Percentiles rank a stretch among this genome's conserved stretches.
Conservation (phyloP, 2,329 filamentous ascomycete species). For the Colletotrichum magnum region DNA sequence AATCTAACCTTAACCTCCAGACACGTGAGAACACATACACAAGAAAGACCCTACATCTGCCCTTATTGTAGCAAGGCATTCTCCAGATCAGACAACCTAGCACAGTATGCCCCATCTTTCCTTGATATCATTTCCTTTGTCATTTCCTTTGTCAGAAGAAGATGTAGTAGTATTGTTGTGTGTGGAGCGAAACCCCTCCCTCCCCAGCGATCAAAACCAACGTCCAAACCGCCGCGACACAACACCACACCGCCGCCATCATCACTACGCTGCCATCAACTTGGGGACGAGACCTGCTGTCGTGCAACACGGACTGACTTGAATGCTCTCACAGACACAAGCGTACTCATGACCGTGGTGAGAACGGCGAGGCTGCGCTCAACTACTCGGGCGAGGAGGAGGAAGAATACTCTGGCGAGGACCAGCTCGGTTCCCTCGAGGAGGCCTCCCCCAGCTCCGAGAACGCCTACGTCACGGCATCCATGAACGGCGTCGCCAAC, state of each 20-base stretch:
- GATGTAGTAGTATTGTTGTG: constrained; percentile 47
- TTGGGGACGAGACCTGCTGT: constrained; percentile 8
- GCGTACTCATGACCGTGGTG: constrained; percentile 76
- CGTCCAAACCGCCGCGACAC: constrained; percentile 51
- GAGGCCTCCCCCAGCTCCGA: constrained; percentile 83
- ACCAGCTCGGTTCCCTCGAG: constrained; percentile 84
- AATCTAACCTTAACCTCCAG: constrained; percentile 72
- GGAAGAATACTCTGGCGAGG: constrained; percentile 86
- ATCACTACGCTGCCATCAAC: constrained; percentile 48
- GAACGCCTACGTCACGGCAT: constrained; percentile 70
- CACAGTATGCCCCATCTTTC: constrained; percentile 79
- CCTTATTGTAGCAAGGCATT: constrained; percentile 99
- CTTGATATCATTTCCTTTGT: constrained; percentile 52
- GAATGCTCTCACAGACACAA: constrained; percentile 81
- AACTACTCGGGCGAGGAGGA: constrained; percentile 86
- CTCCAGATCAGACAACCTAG: constrained; percentile 97
- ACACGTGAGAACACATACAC: constrained; percentile 98
- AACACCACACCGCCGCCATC: constrained; percentile 50
- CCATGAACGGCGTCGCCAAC: constrained; percentile 62
- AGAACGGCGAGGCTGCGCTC: constrained; percentile 70
- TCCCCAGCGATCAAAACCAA: constrained; percentile 45
- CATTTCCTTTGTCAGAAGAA: constrained; percentile 51
- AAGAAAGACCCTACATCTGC: constrained; percentile 98
- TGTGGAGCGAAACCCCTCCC: constrained; percentile 52
- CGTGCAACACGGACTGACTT: constrained; percentile 52